These are phyloP conservation scores for Cinnamomum chago DNA, from an alignment of 164 flowering plant genomes.

Conservation along the genomic window DNA sequence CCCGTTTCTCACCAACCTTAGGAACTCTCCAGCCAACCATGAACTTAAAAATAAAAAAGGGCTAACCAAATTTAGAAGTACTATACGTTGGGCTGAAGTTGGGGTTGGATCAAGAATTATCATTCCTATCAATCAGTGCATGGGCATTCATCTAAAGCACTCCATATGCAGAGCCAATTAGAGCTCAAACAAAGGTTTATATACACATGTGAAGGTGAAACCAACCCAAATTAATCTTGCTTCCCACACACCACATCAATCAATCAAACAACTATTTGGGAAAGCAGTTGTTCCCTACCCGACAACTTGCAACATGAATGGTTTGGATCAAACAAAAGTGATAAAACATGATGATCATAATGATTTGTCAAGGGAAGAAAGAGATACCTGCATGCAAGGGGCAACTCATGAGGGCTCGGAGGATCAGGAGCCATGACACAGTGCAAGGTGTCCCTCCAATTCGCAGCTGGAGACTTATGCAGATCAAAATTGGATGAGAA, in stretches of 20 bases:
- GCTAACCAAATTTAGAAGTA: too few species aligned
- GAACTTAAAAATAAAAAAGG: too few species aligned
- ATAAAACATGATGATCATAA: neutral
- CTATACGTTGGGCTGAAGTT: too few species aligned
- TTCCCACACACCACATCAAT: neutral
- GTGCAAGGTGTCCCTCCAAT: slow-evolving; percentile 40
- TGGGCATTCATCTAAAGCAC: too few species aligned
- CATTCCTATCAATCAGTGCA: too few species aligned
- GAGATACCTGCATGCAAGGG: slow-evolving; percentile 19
- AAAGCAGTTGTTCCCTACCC: neutral
- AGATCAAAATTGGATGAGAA: slow-evolving; percentile 33
- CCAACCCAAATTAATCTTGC: neutral
- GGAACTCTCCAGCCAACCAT: too few species aligned
- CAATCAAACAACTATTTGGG: neutral
- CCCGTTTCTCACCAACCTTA: too few species aligned
- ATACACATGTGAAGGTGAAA: too few species aligned
- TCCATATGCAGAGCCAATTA: too few species aligned
- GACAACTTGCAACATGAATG: neutral
- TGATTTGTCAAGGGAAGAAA: neutral
- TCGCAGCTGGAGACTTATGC: slow-evolving; percentile 15
- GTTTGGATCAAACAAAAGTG: neutral
- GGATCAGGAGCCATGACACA: slow-evolving; percentile 20
- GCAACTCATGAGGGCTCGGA: slow-evolving; percentile 26
- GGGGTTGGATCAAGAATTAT: too few species aligned
- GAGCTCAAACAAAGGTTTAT: too few species aligned